Conservation (phyloP, 139 green algal species). For the Chlorokybus atmophyticus region DNA sequence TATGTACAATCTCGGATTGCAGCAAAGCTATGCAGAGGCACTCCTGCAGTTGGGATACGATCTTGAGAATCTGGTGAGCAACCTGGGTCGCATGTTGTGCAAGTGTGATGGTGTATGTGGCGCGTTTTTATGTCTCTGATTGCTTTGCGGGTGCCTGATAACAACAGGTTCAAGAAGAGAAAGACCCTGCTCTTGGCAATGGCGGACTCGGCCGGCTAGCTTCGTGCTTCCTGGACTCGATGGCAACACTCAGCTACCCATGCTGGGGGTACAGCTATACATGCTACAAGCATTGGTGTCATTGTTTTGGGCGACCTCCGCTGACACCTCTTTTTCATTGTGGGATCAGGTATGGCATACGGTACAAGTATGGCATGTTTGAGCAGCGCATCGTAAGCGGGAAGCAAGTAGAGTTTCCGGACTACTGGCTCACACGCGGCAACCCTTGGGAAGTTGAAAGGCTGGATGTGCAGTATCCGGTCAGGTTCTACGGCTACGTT, state of each 20-base stretch:
- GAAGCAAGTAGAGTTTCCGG: slow-evolving; percentile 88
- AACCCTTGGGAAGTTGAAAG: slow-evolving; percentile 96
- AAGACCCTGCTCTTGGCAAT: slow-evolving; percentile 89
- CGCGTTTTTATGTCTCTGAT: not conserved
- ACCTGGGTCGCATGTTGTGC: not conserved
- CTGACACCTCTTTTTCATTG: no score
- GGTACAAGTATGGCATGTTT: slow-evolving; percentile 99
- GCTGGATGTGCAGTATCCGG: slow-evolving; percentile 60
- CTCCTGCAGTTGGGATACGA: slow-evolving; percentile 26
- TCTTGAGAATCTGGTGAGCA: slow-evolving; percentile 26
- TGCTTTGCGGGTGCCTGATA: not conserved
- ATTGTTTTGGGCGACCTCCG: no score
- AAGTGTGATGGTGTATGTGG: not conserved
- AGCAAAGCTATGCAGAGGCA: slow-evolving; percentile 23
- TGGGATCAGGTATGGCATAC: slow-evolving; percentile 84
- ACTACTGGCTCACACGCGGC: slow-evolving; percentile 93
- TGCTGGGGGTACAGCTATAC: slow-evolving; percentile 82
- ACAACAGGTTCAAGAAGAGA: slow-evolving; percentile 37
- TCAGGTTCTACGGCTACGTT: slow-evolving; percentile 87
- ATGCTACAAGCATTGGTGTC: no score
- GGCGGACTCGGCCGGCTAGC: slow-evolving; percentile 93
- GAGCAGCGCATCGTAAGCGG: slow-evolving; percentile 75
- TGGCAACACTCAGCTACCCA: slow-evolving; percentile 89
- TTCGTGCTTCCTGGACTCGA: slow-evolving; percentile 95
- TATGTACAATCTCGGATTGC: slow-evolving; percentile 85